These are phyloP conservation scores for Claviceps africana DNA, from an alignment of 2,329 filamentous ascomycete species.

Conservation along the genomic window DNA sequence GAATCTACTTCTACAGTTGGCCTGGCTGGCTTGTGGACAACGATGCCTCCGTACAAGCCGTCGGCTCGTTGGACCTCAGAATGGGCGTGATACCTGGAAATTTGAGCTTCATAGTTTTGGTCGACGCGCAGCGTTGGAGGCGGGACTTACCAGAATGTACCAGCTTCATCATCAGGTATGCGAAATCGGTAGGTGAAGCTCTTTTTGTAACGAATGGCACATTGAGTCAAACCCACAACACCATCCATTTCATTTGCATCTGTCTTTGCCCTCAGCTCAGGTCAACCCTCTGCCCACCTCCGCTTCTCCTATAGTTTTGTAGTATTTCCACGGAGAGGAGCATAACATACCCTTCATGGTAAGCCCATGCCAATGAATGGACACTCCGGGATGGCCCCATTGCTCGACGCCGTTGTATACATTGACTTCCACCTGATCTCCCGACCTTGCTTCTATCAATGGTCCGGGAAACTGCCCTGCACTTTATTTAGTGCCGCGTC, in stretches of 20 bases:
- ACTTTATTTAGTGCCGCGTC: neutral
- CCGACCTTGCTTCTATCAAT: slow-evolving; percentile 28
- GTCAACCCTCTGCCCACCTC: too few species aligned
- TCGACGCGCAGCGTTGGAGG: too few species aligned
- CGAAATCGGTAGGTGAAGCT: slow-evolving; percentile 43
- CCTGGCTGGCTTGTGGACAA: slow-evolving; percentile 22
- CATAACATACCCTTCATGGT: slow-evolving; percentile 37
- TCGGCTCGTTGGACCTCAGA: slow-evolving; percentile 30
- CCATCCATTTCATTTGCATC: slow-evolving; percentile 46
- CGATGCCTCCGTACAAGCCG: slow-evolving; percentile 11
- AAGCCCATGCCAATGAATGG: slow-evolving; percentile 56
- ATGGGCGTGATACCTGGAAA: slow-evolving; percentile 46
- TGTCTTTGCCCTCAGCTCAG: slow-evolving; percentile 12
- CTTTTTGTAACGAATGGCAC: slow-evolving; percentile 39
- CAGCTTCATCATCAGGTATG: slow-evolving; percentile 34
- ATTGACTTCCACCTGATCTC: slow-evolving; percentile 26
- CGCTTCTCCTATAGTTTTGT: too few species aligned
- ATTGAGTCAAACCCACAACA: slow-evolving; percentile 46
- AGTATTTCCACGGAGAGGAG: neutral
- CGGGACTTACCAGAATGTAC: slow-evolving; percentile 43
- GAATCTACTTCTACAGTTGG: slow-evolving; percentile 12
- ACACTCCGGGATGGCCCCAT: slow-evolving; percentile 21
- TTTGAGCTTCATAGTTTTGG: neutral
- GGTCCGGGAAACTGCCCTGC: slow-evolving; percentile 27
- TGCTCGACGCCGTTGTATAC: slow-evolving; percentile 24